Conservation (phyloP, 257 asterid genomes). For the Marsdenia floribunda region DNA sequence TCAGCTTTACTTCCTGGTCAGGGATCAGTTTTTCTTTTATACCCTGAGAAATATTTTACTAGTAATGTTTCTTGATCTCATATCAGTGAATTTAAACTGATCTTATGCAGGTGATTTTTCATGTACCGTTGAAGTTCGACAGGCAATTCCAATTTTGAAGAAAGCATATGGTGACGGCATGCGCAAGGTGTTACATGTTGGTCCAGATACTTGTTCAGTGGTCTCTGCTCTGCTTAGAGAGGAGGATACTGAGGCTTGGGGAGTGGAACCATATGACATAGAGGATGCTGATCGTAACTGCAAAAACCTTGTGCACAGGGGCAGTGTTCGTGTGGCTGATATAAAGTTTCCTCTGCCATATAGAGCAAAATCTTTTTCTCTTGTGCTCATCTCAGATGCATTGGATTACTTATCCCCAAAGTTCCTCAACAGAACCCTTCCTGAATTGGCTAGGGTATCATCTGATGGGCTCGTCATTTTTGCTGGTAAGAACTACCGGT, state of each 20-base stretch:
- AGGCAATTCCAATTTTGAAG: constrained; percentile 27
- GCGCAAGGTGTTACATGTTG: constrained; percentile 38
- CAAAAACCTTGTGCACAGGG: constrained; percentile 33
- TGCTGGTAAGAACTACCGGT: constrained; percentile 21
- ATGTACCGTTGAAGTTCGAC: constrained; percentile 29
- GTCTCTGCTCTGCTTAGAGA: constrained; percentile 28
- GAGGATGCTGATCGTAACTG: constrained; percentile 37
- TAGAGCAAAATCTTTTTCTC: constrained; percentile 34
- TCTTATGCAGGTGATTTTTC: constrained; percentile 29
- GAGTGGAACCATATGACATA: constrained; percentile 40
- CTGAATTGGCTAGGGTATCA: constrained; percentile 35
- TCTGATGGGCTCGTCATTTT: constrained; percentile 30
- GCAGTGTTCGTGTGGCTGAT: constrained; percentile 40
- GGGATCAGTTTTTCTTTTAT: background rate
- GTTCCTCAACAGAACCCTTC: constrained; percentile 34
- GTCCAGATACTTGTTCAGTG: constrained; percentile 39
- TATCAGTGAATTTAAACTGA: background rate
- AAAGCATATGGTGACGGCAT: constrained; percentile 39
- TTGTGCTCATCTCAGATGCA: constrained; percentile 32
- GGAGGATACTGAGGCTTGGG: constrained; percentile 39
- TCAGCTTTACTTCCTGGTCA: background rate
- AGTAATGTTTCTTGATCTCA: background rate
- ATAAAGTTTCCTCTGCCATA: constrained; percentile 40
- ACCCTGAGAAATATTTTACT: background rate
- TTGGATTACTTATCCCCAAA: constrained; percentile 32